phyloP scores from a whole-genome alignment of 2,329 filamentous ascomycete genomes.

The Diplodia seriata region DNA sequence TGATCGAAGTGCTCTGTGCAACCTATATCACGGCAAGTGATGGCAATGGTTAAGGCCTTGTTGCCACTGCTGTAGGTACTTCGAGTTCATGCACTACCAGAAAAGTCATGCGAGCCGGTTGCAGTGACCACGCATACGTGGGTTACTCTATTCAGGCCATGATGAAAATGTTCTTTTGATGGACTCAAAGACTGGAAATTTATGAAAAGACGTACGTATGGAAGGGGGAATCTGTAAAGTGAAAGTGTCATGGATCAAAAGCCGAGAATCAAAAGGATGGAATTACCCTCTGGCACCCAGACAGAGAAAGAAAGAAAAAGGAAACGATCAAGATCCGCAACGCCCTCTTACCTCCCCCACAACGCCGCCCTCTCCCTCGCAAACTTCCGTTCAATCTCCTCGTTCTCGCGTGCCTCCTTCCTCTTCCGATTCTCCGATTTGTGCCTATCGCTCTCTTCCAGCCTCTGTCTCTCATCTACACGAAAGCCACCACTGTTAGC shows the following conservation, averaged over 20 bases:
- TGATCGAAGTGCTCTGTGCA: too few relatives aligned
- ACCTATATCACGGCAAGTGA: too few relatives aligned
- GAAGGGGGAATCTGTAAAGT: not conserved
- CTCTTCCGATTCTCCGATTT: constrained; percentile 1
- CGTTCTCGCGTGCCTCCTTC: constrained; percentile 3
- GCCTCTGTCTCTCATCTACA: constrained; percentile 1
- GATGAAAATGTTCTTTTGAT: not conserved
- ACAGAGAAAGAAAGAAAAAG: not conserved
- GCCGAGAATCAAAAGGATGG: not conserved
- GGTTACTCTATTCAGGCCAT: too few relatives aligned
- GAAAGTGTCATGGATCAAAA: not conserved
- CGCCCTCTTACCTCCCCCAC: not conserved
- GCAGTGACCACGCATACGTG: too few relatives aligned
- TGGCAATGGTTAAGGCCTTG: too few relatives aligned
- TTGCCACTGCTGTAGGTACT: too few relatives aligned
- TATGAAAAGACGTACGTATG: not conserved
- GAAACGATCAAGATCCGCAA: too few relatives aligned
- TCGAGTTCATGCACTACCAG: too few relatives aligned
- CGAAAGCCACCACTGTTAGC: not conserved
- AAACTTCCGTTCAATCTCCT: constrained; percentile 6
- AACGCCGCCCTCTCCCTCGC: constrained; percentile 1
- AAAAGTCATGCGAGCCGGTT: too few relatives aligned
- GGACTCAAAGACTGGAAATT: not conserved
- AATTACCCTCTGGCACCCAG: not conserved
- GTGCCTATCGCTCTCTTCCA: not conserved